phyloP scores from a whole-genome alignment of 371 early-diverging fungal species.

The Mucor ambiguus region DNA sequence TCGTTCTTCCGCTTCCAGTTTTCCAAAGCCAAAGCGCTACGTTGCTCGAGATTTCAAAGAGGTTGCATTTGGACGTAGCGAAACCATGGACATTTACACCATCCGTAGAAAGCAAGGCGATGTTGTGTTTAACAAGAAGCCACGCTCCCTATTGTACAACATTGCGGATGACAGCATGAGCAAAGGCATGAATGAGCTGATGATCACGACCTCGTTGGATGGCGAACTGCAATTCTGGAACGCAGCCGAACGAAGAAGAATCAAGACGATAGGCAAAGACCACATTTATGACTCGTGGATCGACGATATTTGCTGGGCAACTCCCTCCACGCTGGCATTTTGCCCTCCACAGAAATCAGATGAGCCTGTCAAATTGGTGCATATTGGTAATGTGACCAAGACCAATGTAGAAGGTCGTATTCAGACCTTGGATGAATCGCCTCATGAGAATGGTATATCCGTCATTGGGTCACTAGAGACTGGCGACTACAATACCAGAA shows the following conservation, averaged over 20 bases:
- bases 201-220: conserved; percentile 36
- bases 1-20: neutral
- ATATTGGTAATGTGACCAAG: conserved; percentile 18
- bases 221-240: conserved; percentile 45
- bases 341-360: conserved; percentile 17
- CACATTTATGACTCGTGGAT: conserved; percentile 32
- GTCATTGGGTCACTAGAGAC: conserved; percentile 24
- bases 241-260: conserved; percentile 11
- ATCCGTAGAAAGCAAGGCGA: conserved; percentile 1
- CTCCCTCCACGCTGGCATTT: conserved; percentile 30
- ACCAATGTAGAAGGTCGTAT: conserved; percentile 27
- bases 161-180: conserved; percentile 13
- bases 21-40: neutral
- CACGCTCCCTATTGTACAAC: conserved; percentile 37
- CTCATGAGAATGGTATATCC: conserved; percentile 35
- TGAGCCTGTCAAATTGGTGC: conserved; percentile 19
- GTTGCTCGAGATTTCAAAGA: conserved; percentile 2
- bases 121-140: conserved; percentile 24
- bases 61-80: neutral
- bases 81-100: conserved; percentile 15
- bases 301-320: conserved; percentile 43
- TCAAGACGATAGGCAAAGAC: conserved; percentile 30
- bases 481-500: conserved; percentile 12
- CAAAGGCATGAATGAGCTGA: conserved; percentile 22
- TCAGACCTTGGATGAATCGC: conserved; percentile 24